A percentile compares a stretch with the other conserved stretches of the same genome.
Evolutionary conservation across 257 asterid species (phyloP).

Genomic region (Lycium ferocissimum): DNA sequence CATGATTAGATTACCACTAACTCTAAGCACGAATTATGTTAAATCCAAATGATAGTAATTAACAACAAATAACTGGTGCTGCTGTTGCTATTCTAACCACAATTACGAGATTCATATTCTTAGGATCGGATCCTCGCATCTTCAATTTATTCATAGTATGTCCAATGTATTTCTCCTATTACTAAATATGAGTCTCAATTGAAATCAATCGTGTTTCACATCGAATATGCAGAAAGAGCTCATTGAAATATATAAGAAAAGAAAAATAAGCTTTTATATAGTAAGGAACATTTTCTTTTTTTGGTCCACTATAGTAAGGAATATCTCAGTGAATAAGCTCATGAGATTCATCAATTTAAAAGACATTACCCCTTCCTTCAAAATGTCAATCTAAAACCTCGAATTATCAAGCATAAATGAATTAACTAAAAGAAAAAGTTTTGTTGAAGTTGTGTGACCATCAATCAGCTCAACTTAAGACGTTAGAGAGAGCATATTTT

Average conservation of each 20-base stretch:
- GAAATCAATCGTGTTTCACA: neutral
- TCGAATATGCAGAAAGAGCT: neutral
- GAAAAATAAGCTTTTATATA: neutral
- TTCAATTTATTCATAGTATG: neutral
- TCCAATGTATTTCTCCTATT: neutral
- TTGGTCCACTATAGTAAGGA: too few relatives aligned
- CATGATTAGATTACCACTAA: too few relatives aligned
- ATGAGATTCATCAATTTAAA: neutral
- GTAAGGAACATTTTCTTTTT: too few relatives aligned
- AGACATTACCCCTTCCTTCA: neutral
- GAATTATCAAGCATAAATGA: neutral
- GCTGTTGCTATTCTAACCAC: neutral
- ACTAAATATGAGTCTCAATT: neutral
- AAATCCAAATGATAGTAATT: too few relatives aligned
- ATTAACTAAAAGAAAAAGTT: too few relatives aligned
- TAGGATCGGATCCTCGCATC: neutral
- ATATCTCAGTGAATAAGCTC: neutral
- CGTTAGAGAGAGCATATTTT: too few relatives aligned
- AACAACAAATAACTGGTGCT: neutral
- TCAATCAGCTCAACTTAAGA: too few relatives aligned
- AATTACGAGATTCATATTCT: too few relatives aligned
- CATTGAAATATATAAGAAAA: neutral
- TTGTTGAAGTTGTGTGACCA: too few relatives aligned
- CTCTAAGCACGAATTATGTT: neutral
- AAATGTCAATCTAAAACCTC: neutral